These are phyloP conservation scores for Pichia sp. DNA, from an alignment of 1,139 yeast species.

Conservation along the genomic window DNA sequence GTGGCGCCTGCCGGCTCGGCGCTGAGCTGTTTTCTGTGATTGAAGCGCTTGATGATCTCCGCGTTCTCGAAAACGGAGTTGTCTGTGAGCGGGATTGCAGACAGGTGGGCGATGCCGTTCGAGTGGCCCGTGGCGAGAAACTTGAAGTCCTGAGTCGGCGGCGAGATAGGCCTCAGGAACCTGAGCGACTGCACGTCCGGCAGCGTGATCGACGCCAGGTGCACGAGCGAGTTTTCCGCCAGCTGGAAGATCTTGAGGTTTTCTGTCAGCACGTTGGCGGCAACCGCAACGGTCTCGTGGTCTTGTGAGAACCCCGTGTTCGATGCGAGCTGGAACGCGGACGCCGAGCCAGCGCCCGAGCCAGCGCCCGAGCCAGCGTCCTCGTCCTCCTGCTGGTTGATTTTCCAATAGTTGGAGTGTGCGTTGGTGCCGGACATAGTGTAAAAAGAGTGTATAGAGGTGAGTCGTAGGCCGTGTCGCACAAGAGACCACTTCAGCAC, in stretches of 20 bases:
- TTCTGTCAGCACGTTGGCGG: constrained; percentile 50
- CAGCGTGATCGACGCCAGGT: constrained; percentile 67
- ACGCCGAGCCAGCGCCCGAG: no score
- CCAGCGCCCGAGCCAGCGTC: no score
- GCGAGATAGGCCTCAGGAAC: constrained; percentile 13
- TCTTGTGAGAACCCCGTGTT: constrained; percentile 52
- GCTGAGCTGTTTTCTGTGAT: constrained; percentile 59
- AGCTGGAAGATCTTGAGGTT: constrained; percentile 60
- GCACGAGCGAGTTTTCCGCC: constrained; percentile 45
- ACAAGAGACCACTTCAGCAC: not conserved
- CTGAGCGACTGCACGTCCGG: constrained; percentile 58
- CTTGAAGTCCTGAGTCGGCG: constrained; percentile 25
- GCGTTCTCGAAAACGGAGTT: constrained; percentile 44
- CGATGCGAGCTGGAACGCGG: no score
- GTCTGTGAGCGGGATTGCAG: constrained; percentile 48
- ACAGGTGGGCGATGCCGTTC: constrained; percentile 64
- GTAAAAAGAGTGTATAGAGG: not conserved
- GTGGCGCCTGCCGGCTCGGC: not conserved
- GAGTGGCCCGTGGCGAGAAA: constrained; percentile 64
- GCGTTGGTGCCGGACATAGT: not conserved
- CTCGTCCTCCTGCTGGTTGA: constrained; percentile 28
- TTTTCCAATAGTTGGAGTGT: constrained; percentile 55
- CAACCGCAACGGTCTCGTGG: constrained; percentile 50
- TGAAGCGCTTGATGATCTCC: constrained; percentile 68
- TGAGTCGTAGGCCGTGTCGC: not conserved